phyloP scores from a whole-genome alignment of 805 yeast species.

The Schizosaccharomyces octosporus region DNA sequence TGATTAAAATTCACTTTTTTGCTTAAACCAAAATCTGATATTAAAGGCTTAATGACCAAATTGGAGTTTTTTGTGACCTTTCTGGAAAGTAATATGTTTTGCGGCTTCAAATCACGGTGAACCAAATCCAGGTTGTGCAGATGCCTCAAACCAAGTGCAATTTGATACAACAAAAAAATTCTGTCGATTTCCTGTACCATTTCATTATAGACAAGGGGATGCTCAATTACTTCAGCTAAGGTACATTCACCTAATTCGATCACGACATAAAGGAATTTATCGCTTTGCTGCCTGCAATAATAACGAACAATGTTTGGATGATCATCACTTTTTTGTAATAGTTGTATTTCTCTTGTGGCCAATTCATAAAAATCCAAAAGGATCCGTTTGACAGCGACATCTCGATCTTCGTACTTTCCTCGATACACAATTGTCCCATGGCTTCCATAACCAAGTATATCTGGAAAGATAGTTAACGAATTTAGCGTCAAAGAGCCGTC shows the following conservation, averaged over 20 bases:
- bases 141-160: slow-evolving; percentile 65
- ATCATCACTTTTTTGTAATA: slow-evolving; percentile 45
- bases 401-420: slow-evolving; percentile 75
- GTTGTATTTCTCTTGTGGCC: slow-evolving; percentile 83
- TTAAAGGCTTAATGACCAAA: slow-evolving; percentile 29
- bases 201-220: slow-evolving; percentile 17
- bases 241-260: slow-evolving; percentile 76
- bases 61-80: slow-evolving; percentile 2
- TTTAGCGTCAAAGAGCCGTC: slow-evolving; percentile 2
- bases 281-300: slow-evolving; percentile 72
- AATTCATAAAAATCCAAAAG: slow-evolving; percentile 76
- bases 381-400: slow-evolving; percentile 91
- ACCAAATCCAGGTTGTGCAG: slow-evolving; percentile 75
- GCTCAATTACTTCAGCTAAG: slow-evolving; percentile 58
- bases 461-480: slow-evolving; percentile 35
- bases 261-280: slow-evolving; percentile 74
- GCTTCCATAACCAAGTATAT: slow-evolving; percentile 79
- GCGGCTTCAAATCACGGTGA: slow-evolving; percentile 87
- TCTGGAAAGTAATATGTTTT: slow-evolving; percentile 60
- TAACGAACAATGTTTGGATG: slow-evolving; percentile 45
- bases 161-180: slow-evolving; percentile 31
- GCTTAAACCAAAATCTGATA: slow-evolving; percentile 90
- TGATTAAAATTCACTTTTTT: slow-evolving; percentile 79
- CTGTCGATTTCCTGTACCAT: neutral
- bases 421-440: slow-evolving; percentile 87